Evolutionary conservation across 371 early-diverging fungal species (phyloP).

Genomic region (Rhizopus delemar): DNA sequence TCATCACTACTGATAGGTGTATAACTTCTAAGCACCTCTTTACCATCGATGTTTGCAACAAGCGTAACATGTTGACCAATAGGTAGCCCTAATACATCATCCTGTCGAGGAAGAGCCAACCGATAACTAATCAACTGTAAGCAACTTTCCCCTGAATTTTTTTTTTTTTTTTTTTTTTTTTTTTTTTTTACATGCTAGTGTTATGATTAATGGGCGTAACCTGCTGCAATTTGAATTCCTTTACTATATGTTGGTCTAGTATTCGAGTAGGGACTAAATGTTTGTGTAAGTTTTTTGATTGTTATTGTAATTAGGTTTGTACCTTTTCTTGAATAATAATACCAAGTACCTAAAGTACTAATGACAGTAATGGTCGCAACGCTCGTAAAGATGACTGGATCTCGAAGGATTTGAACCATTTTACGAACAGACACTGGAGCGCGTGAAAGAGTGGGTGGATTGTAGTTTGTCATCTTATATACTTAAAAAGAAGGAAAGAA

Average conservation of each 20-base stretch:
- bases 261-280: slow-evolving; percentile 27
- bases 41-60: slow-evolving; percentile 73
- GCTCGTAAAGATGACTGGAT: slow-evolving; percentile 19
- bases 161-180: not conserved
- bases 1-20: slow-evolving; percentile 84
- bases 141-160: not conserved
- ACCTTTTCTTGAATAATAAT: slow-evolving; percentile 18
- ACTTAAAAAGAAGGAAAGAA: too few species aligned
- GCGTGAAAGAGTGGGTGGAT: slow-evolving; percentile 10
- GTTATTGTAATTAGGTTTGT: not conserved
- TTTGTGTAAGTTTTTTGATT: slow-evolving; percentile 1
- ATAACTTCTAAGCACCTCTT: slow-evolving; percentile 81
- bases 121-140: slow-evolving; percentile 62
- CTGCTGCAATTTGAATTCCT: slow-evolving; percentile 68
- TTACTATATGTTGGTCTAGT: slow-evolving; percentile 64
- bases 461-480: not conserved
- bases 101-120: slow-evolving; percentile 67
- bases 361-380: slow-evolving; percentile 10
- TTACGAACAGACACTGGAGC: slow-evolving; percentile 24
- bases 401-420: slow-evolving; percentile 21
- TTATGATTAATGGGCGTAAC: slow-evolving; percentile 71
- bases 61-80: slow-evolving; percentile 89
- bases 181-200: slow-evolving; percentile 65
- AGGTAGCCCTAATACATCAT: slow-evolving; percentile 72
- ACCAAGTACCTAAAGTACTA: slow-evolving; percentile 17